phyloP scores from a whole-genome alignment of 352 stramenopile species.

The Phytopythium boreale region DNA sequence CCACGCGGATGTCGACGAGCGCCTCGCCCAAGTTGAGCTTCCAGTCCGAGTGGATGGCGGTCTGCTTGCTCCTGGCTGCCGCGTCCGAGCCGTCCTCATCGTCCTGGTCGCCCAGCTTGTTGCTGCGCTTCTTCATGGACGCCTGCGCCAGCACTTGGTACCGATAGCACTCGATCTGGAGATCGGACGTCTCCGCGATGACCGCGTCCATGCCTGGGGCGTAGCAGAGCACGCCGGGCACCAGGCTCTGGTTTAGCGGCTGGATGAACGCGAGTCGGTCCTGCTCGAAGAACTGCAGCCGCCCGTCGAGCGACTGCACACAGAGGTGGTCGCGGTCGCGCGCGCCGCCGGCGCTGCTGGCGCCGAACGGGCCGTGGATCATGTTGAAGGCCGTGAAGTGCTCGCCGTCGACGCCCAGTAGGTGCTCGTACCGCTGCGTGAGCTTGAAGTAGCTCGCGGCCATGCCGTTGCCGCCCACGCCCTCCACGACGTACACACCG shows the following conservation, averaged over 20 bases:
- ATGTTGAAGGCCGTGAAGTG: slow-evolving; percentile 93
- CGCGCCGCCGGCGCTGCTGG: slow-evolving; percentile 8
- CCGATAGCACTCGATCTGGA: slow-evolving; percentile 86
- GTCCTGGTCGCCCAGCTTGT: slow-evolving; percentile 23
- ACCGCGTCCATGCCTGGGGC: slow-evolving; percentile 75
- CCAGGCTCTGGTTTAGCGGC: slow-evolving; percentile 76
- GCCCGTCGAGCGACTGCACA: slow-evolving; percentile 90
- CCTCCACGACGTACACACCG: slow-evolving; percentile 79
- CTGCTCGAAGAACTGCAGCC: slow-evolving; percentile 92
- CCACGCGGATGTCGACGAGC: slow-evolving; percentile 59
- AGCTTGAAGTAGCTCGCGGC: slow-evolving; percentile 83
- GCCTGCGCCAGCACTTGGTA: slow-evolving; percentile 81
- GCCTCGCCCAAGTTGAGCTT: slow-evolving; percentile 64
- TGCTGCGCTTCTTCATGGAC: slow-evolving; percentile 64
- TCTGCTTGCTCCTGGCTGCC: slow-evolving; percentile 18
- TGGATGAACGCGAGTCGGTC: slow-evolving; percentile 86
- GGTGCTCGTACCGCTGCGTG: slow-evolving; percentile 80
- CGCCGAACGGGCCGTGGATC: slow-evolving; percentile 76
- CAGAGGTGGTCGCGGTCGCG: slow-evolving; percentile 75
- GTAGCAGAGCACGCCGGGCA: slow-evolving; percentile 84
- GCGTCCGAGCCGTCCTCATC: slow-evolving; percentile 31
- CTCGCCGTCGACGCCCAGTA: slow-evolving; percentile 83
- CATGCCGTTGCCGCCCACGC: slow-evolving; percentile 69
- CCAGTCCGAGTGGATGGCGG: slow-evolving; percentile 57
- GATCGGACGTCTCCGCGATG: slow-evolving; percentile 73